Base-by-base conservation (phyloP, 208 protist species). In the Trypanosoma lewisi region DNA sequence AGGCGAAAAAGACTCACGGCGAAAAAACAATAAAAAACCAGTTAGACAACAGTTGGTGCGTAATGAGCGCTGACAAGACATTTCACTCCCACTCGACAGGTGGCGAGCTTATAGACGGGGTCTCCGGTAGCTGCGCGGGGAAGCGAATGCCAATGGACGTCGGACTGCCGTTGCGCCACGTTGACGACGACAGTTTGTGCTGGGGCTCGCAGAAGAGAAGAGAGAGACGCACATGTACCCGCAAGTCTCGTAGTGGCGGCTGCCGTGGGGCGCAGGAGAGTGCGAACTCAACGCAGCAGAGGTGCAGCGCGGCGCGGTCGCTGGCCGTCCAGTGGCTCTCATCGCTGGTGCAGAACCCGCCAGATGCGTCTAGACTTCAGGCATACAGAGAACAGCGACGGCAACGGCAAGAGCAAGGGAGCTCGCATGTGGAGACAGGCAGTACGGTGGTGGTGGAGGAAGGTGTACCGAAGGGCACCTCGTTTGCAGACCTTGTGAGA, bases 301-400 rank as follows among this genome's bases (percentile, higher is more conserved):
- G 41, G 39, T 67, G 49, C 37, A 48, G 61, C 17, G 56, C 5
- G 83, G 84, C 70, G 72, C 73, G 78, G 33, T 49, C 70, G 17
- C 34, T 90, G 28, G 84, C 84, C 2, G 70, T 67, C 9, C 77
- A 81, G 42, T 81, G 78, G 69, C 78, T 90, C 65, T 81, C 78
- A 4, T 31, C 58, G 11, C 59, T 89, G 17, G 82, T 83, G 71
- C 55, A 80, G 17, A 52, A 61, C 19, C 72, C 77, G 2, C 80
- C 79, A 16, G 65, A 78, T 33, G 37, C 56, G 14, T 47, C 56
- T 2, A 54, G 48, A 19, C 69, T 82, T 23, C 42, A 51, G 17
- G 57, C 54, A 25, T 77, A 71, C 55, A 69, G 62, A 51, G 44
- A 30, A 16, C 27, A 60, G 31, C 9, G 14, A 33, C 59, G 55